Evolutionary conservation across 768 basidiomycete species (phyloP), one percentile per base, ranked within the genome.

Genomic region (Termitomyces sp.): DNA sequence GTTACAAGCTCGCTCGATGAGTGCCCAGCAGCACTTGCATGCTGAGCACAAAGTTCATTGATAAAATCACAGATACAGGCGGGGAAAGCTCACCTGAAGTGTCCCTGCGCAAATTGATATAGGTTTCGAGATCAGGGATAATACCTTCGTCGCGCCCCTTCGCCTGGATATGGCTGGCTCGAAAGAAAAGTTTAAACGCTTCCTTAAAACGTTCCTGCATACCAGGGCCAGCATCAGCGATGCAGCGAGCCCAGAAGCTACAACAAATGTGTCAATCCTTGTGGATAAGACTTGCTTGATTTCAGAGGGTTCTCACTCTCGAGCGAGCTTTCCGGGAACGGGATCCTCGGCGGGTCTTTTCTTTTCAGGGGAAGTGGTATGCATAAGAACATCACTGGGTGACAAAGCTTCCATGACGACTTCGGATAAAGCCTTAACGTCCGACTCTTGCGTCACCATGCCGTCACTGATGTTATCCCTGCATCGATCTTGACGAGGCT

Each of bases 381-480:
- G 81, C 53, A 68, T 74, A 65, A 84, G 86, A 9, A 65, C 69
- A 36, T 81, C 71, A 18, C 78, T 79, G 64, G 81, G 77, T 76
- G 84, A 80, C 6, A 91, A 70, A 2, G 86, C 82, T 65, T 87
- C 86, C 82, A 90, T 87, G 64, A 90, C 85, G 36, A 83, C 77
- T 64, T 85, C 73, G 31, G 85, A 78, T 55, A 88, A 73, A n/a
- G n/a, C n/a, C n/a, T n/a, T n/a, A 18, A 76, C 73, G 60, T 79
- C 76, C 5, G 86, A 83, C 50, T 85, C 81, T 34, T 78, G 74
- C 54, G 81, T 80, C 76, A 86, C 82, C 86, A 89, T 87, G 54
- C 87, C 86, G 65, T 91, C 88, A 65, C 86, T 88, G 67, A 91
- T 81, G 67, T 92, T 84, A 67, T 92, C 89, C 37, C 79, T 80